These are phyloP conservation scores for Phaeoacremonium minimum DNA, from an alignment of 2,329 filamentous ascomycete genomes.

Conservation along the genomic window DNA sequence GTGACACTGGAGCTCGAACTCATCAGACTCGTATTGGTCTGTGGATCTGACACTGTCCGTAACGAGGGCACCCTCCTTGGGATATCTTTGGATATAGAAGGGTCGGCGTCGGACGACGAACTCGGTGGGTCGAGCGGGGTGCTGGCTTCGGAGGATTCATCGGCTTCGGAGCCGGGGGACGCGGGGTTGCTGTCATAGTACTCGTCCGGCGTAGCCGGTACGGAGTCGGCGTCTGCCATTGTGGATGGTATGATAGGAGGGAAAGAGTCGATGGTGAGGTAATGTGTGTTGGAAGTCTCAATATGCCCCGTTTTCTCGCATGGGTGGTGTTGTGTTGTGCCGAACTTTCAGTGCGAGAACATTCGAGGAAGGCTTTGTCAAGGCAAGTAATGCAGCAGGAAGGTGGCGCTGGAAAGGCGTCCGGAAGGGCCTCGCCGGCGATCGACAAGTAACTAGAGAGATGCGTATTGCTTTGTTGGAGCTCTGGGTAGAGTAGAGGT, in stretches of 20 bases:
- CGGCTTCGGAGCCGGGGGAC: constrained; percentile 33
- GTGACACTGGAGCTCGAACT: constrained; percentile 80
- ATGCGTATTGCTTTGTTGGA: too few species aligned
- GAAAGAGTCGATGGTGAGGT: too few species aligned
- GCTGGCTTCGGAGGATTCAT: constrained; percentile 41
- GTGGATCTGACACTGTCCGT: constrained; percentile 56
- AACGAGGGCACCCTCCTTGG: constrained; percentile 53
- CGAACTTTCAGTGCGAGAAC: too few species aligned
- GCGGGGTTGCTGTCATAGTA: constrained; percentile 30
- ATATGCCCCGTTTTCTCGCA: too few species aligned
- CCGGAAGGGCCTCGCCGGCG: too few species aligned
- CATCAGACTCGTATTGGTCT: constrained; percentile 49
- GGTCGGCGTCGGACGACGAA: constrained; percentile 17
- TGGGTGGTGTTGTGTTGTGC: too few species aligned
- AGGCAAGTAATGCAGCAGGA: too few species aligned
- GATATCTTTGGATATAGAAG: constrained; percentile 19
- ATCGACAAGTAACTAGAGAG: too few species aligned
- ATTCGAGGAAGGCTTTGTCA: too few species aligned
- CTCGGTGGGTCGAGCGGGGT: constrained; percentile 40
- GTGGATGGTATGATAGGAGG: constrained; percentile 3
- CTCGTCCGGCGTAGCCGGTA: constrained; percentile 44
- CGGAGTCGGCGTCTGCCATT: constrained; percentile 26
- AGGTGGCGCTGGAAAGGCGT: too few species aligned
- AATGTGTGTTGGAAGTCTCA: too few species aligned
- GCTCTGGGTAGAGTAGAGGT: too few species aligned